Evolutionary conservation across 768 basidiomycete genomes (phyloP).

Genomic region (Pleurotus pulmonarius): DNA sequence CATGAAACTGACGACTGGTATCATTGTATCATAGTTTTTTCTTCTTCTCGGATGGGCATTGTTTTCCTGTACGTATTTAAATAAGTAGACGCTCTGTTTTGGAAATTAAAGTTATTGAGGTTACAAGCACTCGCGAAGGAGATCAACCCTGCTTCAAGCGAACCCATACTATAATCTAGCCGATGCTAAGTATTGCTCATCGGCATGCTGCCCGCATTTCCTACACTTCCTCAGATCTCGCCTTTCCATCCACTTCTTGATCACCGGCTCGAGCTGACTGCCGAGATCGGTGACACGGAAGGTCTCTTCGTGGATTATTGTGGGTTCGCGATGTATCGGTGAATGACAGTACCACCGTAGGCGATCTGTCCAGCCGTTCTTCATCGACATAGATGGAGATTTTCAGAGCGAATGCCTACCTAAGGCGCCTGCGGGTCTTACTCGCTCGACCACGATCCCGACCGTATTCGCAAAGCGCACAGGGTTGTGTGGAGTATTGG

Average conservation of each 20-base stretch:
- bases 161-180: constrained; percentile 10
- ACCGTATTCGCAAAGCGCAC: constrained; percentile 88
- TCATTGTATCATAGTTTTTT: not conserved
- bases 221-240: constrained; percentile 65
- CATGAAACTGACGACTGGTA: constrained; percentile 8
- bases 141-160: too few relatives aligned
- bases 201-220: constrained; percentile 61
- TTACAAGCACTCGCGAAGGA: too few relatives aligned
- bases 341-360: constrained; percentile 89
- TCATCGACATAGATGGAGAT: not conserved
- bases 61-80: constrained; percentile 14
- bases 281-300: constrained; percentile 92
- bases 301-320: constrained; percentile 77
- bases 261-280: constrained; percentile 89
- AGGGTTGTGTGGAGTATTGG: constrained; percentile 95
- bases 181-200: constrained; percentile 5
- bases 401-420: constrained; percentile 43
- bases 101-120: constrained; percentile 2
- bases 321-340: constrained; percentile 53
- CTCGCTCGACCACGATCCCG: constrained; percentile 87
- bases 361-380: constrained; percentile 52
- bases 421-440: constrained; percentile 67
- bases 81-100: constrained; percentile 11
- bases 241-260: constrained; percentile 76
- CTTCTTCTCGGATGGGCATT: constrained; percentile 7